Percentiles rank a stretch among this genome's conserved stretches.
Evolutionary conservation across 202 grass and related monocot species (phyloP).

Genomic region (Zizania palustris): DNA sequence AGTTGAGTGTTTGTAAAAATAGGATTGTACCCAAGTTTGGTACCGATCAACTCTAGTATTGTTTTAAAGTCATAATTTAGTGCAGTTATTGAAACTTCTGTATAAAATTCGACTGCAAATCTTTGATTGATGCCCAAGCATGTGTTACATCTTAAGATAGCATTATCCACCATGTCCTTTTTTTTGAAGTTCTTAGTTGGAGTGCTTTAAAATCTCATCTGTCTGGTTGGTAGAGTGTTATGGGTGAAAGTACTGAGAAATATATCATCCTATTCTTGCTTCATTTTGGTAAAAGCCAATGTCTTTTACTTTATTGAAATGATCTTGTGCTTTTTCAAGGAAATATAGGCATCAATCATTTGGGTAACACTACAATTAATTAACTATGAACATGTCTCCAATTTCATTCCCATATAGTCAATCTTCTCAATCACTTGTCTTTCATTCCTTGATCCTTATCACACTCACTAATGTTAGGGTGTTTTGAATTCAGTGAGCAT

Average conservation of each 20-base stretch:
- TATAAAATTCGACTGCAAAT: conserved; percentile 1
- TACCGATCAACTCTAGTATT: not conserved
- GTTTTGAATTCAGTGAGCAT: not conserved
- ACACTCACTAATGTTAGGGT: not conserved
- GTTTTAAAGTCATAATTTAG: not conserved
- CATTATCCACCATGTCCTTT: not conserved
- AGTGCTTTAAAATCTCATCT: conserved; percentile 9
- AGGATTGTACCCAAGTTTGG: not conserved
- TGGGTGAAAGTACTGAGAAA: not conserved
- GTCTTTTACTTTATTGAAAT: not conserved
- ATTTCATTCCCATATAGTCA: conserved; percentile 5
- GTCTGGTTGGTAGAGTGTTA: conserved; percentile 14
- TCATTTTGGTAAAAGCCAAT: not conserved
- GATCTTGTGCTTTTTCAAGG: not conserved
- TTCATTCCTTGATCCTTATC: not conserved
- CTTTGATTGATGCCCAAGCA: not conserved
- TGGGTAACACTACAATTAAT: conserved; percentile 1
- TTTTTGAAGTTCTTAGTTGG: not conserved
- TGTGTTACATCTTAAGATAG: not conserved
- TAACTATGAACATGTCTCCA: not conserved
- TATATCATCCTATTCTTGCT: not conserved
- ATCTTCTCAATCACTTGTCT: not conserved
- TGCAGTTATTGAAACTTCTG: not conserved
- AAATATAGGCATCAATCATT: conserved; percentile 2
- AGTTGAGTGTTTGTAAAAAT: not conserved